Evolutionary conservation across 1,284 basidiomycete genomes (phyloP), one percentile per base, ranked within the genome.

Genomic region (Inonotus hispidus): DNA sequence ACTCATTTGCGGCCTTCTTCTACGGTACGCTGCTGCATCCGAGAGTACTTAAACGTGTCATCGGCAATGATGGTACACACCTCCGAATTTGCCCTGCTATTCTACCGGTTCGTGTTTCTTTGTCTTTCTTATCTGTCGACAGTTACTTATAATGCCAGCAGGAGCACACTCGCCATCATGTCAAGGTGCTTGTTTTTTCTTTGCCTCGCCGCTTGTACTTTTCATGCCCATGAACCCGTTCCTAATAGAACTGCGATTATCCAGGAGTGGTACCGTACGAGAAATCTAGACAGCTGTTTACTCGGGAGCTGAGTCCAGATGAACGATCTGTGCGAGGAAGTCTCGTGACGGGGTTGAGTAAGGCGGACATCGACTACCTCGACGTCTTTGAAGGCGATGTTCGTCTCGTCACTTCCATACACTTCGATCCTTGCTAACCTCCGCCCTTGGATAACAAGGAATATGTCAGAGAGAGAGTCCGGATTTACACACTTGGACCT

Each of bases 321-420:
- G 81, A 85, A 58, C 71, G 75, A 55, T 80, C 74, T 38, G 88
- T 92, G 0, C 80, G 85, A 53, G 92, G 92, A 1, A 87, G 84
- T 7, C 69, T 92, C 35, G 88, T 93, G 2, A 71, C 71, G 0
- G 90, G 91, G 1, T 74, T 93, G 52, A 82, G 79, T 0, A 68
- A 72, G 8, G 52, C 68, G 16, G 91, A 94, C 66, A 74, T 93
- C 1, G 67, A 67, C 2, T 73, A 80, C 2, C 72, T 92, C 3
- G 91, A 95, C 71, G 65, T 79, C 5, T 95, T 94, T 64, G 93
- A 95, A 73, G 92, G 90, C 16, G 70, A 81, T 58, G 93, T 93
- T 68, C 27, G 54, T 7, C 50, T 27, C 55, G 25, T 56, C 41
- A 43, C 27, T 21, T 3, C 25, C 19, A 11, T 6, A 13, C 13